phyloP scores from a whole-genome alignment of 2,329 filamentous ascomycete species.

The Exophiala alcalophila region DNA sequence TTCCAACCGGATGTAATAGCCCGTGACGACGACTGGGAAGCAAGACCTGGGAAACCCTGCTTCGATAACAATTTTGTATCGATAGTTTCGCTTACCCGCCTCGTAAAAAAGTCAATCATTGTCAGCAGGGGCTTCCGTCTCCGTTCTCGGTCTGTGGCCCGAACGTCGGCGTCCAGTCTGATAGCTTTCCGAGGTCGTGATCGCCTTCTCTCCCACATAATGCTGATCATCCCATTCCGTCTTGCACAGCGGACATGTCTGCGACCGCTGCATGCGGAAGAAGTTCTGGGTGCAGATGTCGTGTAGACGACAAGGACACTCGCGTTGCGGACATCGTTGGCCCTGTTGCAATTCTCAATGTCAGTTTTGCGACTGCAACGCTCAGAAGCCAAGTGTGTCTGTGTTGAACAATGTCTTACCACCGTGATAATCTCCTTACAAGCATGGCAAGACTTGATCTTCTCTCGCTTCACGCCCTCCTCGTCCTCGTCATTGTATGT shows the following conservation, averaged over 20 bases:
- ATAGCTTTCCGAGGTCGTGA: slow-evolving; percentile 35
- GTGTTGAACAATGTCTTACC: slow-evolving; percentile 36
- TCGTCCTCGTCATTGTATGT: slow-evolving; percentile 79
- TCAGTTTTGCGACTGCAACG: too few species aligned
- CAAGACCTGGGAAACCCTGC: too few species aligned
- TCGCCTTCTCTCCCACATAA: slow-evolving; percentile 54
- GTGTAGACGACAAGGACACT: slow-evolving; percentile 71
- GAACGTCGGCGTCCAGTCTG: slow-evolving; percentile 32
- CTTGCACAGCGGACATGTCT: slow-evolving; percentile 62
- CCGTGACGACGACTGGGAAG: too few species aligned
- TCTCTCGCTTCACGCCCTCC: slow-evolving; percentile 54
- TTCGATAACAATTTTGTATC: too few species aligned
- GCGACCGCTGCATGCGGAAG: slow-evolving; percentile 63
- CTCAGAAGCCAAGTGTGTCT: slow-evolving; percentile 7
- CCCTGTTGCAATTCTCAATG: too few species aligned
- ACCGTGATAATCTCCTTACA: slow-evolving; percentile 87
- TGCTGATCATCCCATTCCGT: slow-evolving; percentile 50
- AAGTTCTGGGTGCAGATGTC: slow-evolving; percentile 71
- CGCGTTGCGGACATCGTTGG: slow-evolving; percentile 66
- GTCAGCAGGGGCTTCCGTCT: slow-evolving; percentile 1
- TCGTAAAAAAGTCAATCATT: too few species aligned
- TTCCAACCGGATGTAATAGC: too few species aligned
- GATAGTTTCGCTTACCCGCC: too few species aligned
- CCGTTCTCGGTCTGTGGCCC: slow-evolving; percentile 14
- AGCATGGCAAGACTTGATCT: slow-evolving; percentile 81